These are phyloP conservation scores for Penicillium canariense DNA, from an alignment of 495 filamentous ascomycete genomes.

Conservation along the genomic window DNA sequence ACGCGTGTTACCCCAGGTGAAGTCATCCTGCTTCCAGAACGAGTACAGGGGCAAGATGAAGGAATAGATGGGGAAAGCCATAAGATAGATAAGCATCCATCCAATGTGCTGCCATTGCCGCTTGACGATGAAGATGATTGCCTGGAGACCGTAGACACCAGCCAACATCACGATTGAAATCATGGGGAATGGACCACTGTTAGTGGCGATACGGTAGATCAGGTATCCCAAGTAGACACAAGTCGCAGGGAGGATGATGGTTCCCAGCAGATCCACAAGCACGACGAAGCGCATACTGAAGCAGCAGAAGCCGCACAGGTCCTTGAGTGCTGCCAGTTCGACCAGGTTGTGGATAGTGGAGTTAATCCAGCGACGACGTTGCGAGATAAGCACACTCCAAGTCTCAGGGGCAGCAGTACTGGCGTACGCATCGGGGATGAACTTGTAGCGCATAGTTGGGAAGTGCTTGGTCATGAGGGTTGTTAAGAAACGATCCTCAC, in stretches of 20 bases:
- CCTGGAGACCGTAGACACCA: slow-evolving; percentile 91
- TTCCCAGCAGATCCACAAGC: slow-evolving; percentile 91
- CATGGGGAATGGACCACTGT: slow-evolving; percentile 74
- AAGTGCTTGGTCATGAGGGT: slow-evolving; percentile 98
- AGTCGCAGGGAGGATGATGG: slow-evolving; percentile 87
- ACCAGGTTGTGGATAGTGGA: slow-evolving; percentile 94
- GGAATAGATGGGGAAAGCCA: slow-evolving; percentile 91
- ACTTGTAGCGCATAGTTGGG: slow-evolving; percentile 93
- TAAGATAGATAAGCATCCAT: slow-evolving; percentile 98
- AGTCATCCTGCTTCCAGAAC: slow-evolving; percentile 99
- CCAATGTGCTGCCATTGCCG: slow-evolving; percentile 97
- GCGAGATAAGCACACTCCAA: slow-evolving; percentile 89
- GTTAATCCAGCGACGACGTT: slow-evolving; percentile 98
- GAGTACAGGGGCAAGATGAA: slow-evolving; percentile 93
- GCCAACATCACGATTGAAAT: slow-evolving; percentile 87
- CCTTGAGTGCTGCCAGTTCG: slow-evolving; percentile 80
- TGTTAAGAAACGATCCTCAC: slow-evolving; percentile 96
- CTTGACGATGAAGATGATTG: slow-evolving; percentile 92
- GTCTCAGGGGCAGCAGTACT: slow-evolving; percentile 90
- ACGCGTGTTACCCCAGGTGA: slow-evolving; percentile 50
- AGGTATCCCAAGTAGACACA: slow-evolving; percentile 88
- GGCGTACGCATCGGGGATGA: slow-evolving; percentile 87
- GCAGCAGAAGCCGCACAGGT: slow-evolving; percentile 98
- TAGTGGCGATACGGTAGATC: slow-evolving; percentile 71
- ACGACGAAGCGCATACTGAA: slow-evolving; percentile 99